Percentiles rank a stretch among this genome's conserved stretches.
Evolutionary conservation across 23 red algal genomes (phyloP).

Genomic region (Gracilariopsis chorda): DNA sequence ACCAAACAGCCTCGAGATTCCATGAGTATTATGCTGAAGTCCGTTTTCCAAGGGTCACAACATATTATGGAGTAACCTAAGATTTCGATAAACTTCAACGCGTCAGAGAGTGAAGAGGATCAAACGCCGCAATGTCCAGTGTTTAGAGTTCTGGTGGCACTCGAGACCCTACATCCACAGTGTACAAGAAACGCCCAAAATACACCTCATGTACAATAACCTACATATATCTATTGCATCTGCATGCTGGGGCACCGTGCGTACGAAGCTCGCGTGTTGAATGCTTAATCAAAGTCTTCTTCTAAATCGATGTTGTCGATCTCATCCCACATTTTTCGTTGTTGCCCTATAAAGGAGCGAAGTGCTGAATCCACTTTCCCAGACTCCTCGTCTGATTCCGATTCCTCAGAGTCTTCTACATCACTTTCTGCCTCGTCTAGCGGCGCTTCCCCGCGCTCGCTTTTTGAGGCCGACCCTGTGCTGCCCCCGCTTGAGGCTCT

Average conservation of each 20-base stretch:
- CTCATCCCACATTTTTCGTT: slow-evolving; percentile 35
- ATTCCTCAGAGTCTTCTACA: not conserved
- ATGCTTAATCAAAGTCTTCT: slow-evolving; percentile 24
- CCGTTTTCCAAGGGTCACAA: no score
- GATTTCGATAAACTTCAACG: no score
- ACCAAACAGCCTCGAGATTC: no score
- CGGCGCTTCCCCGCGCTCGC: not conserved
- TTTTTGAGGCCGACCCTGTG: not conserved
- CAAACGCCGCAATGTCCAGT: not conserved
- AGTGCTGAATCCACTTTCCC: not conserved
- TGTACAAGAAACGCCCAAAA: not conserved
- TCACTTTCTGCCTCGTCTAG: not conserved
- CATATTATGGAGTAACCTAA: no score
- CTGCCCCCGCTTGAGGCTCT: not conserved
- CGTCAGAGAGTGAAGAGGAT: not conserved
- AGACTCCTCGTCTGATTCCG: not conserved
- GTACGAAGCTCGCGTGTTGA: no score
- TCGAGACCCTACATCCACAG: not conserved
- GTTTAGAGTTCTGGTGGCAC: not conserved
- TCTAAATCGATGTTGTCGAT: slow-evolving; percentile 38
- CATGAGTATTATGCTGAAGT: no score
- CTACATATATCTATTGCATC: not conserved
- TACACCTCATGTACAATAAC: not conserved
- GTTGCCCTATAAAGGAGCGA: slow-evolving; percentile 8
- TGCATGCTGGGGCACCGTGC: no score